Base-by-base conservation (phyloP, 1,284 basidiomycete species). In the Ceratobasidium sp. region DNA sequence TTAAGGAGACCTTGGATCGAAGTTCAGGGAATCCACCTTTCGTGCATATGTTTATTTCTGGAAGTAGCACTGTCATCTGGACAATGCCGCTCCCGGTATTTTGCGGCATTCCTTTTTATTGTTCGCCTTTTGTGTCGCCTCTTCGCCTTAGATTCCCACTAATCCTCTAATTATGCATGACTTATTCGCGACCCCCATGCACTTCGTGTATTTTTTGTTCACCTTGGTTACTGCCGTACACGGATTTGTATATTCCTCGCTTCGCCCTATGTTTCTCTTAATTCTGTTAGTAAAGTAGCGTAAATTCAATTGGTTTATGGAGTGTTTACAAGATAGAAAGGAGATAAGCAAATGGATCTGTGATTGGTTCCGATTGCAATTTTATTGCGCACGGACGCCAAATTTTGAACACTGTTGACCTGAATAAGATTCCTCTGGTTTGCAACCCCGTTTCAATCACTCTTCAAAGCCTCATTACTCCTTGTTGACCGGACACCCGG, bases 351-450 rank as follows among this genome's bases (percentile, higher is more conserved):
- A 35, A n/a, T 57, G 55, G 28, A 49, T 58, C 55, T 38, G 43
- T 69, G 52, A 57, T 69, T 57, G 64, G 41, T 32, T 69, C 52
- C 64, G 64, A 69, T 54, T 69, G 64, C 64, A 69, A 69, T 55
- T 69, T 69, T 69, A 50, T 66, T 57, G 54, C 54, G 54, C 54
- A 57, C 30, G 55, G 55, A 58, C 55, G 55, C 23, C 61, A 64
- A 64, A 64, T 30, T 64, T 64, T 49, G 38, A 54, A 50, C 30
- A 32, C n/a, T 26, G 35, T 23, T 46, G 41, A 57, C 64, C 52
- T 57, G 52, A 69, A 69, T 69, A 57, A 69, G 52, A 54, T 57
- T 52, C 64, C 64, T 57, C 64, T 44, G 44, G 44, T 67, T 67
- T 69, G 28, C 52, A 69, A 21, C 52, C 18, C 43, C 47, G 50